Conservation (phyloP, 495 filamentous ascomycete genomes). For the Rhizodiscina lignyota region DNA sequence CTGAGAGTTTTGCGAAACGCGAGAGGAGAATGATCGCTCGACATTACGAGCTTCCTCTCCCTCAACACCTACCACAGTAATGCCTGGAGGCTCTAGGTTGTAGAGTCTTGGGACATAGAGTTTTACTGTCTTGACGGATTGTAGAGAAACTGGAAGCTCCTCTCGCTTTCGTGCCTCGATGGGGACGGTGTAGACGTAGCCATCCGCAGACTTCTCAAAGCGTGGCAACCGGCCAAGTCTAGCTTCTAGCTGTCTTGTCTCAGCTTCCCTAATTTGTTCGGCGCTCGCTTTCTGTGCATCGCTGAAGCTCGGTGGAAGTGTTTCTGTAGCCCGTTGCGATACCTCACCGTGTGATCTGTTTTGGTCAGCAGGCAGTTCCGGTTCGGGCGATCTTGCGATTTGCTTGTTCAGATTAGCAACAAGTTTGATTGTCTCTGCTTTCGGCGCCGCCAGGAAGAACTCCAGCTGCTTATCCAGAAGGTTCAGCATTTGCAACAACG, state of each 20-base stretch:
- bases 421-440: conserved; percentile 65
- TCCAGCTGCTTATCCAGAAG: conserved; percentile 62
- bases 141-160: conserved; percentile 45
- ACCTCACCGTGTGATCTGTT: background rate
- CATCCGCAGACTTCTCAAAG: conserved; percentile 57
- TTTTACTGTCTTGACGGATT: conserved; percentile 44
- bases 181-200: conserved; percentile 52
- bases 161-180: conserved; percentile 47
- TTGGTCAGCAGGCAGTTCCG: background rate
- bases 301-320: conserved; percentile 30
- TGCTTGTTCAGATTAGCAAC: conserved; percentile 42
- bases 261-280: conserved; percentile 42
- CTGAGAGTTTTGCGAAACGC: conserved; percentile 36
- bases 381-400: background rate
- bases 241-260: conserved; percentile 61
- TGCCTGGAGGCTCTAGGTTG: conserved; percentile 48
- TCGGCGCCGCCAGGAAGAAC: conserved; percentile 47
- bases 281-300: conserved; percentile 42
- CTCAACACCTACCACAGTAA: conserved; percentile 48
- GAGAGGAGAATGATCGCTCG: conserved; percentile 47
- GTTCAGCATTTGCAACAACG: conserved; percentile 53
- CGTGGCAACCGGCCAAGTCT: conserved; percentile 51
- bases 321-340: conserved; percentile 9
- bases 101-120: conserved; percentile 59
- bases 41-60: conserved; percentile 41